A percentile compares a stretch with the other conserved stretches of the same genome.
Conservation (phyloP, 352 stramenopile species). For the Heterotrichella gracilis region DNA sequence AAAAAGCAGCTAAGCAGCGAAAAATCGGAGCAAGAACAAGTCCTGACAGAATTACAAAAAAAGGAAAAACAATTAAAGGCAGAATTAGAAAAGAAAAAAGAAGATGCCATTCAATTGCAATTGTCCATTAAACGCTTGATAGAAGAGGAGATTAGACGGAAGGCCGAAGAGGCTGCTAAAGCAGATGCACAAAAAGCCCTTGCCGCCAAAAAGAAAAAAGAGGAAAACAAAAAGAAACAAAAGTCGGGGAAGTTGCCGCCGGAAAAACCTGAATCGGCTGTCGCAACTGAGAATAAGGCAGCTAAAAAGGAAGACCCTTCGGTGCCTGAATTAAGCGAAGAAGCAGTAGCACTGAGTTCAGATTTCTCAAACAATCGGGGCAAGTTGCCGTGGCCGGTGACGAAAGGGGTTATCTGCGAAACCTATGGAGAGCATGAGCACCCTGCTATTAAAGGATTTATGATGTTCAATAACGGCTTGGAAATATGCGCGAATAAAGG, state of each 20-base stretch:
- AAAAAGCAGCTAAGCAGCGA: neutral
- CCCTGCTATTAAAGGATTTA: neutral
- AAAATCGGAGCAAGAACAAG: neutral
- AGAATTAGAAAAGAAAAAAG: neutral
- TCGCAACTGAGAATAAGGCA: neutral
- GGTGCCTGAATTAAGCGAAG: neutral
- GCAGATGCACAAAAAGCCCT: neutral
- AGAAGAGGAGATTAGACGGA: neutral
- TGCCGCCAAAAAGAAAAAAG: neutral
- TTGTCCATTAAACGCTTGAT: neutral
- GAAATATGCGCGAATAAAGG: neutral
- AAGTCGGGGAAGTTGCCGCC: neutral
- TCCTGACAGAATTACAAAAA: neutral
- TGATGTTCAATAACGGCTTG: neutral
- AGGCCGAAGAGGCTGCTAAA: neutral
- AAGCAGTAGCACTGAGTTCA: neutral
- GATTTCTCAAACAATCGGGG: neutral
- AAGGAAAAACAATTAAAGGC: constrained; percentile 5
- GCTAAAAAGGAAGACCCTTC: neutral
- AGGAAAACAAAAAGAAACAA: neutral
- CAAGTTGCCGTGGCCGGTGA: neutral
- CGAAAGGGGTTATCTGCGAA: neutral
- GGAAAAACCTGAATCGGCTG: neutral
- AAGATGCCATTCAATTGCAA: constrained; percentile 6
- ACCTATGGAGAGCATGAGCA: neutral